Conservation (phyloP, 163 green algal species). For the Scenedesmus sp. region DNA sequence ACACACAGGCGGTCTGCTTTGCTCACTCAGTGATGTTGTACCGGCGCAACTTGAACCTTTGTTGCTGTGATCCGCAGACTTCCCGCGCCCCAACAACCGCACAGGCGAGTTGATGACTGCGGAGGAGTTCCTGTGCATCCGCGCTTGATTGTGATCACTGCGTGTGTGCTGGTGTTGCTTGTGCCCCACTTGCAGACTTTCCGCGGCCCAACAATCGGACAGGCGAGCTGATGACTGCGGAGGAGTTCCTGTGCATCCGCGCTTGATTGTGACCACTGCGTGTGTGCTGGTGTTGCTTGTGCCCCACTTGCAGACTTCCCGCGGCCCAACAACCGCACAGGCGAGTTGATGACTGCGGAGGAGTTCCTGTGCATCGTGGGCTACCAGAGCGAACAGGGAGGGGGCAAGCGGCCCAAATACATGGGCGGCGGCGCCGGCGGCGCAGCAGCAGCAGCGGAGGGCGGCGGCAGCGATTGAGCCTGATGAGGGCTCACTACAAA, state of each 20-base stretch:
- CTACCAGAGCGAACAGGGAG: slow-evolving; percentile 36
- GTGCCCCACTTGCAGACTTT: slow-evolving; percentile 42
- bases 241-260: slow-evolving; percentile 49
- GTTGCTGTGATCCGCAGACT: slow-evolving; percentile 34
- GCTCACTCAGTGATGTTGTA: too few species aligned
- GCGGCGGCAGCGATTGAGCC: slow-evolving; percentile 10
- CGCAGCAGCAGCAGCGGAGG: background rate
- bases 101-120: slow-evolving; percentile 51
- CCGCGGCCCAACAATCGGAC: slow-evolving; percentile 43
- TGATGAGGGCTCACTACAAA: too few species aligned
- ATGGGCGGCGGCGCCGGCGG: background rate
- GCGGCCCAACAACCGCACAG: slow-evolving; percentile 42
- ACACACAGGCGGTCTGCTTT: too few species aligned
- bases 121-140: slow-evolving; percentile 50
- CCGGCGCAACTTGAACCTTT: background rate
- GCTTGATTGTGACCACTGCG: background rate
- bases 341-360: slow-evolving; percentile 51
- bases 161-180: slow-evolving; percentile 4
- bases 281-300: slow-evolving; percentile 17
- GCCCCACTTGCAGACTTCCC: slow-evolving; percentile 42
- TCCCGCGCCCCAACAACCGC: slow-evolving; percentile 42
- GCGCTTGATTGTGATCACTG: background rate
- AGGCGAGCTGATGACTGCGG: slow-evolving; percentile 49
- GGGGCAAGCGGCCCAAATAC: slow-evolving; percentile 38
- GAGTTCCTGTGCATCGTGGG: slow-evolving; percentile 51